Evolutionary conservation across 805 yeast species (phyloP).

Genomic region (Scheffersomyces lignosus): DNA sequence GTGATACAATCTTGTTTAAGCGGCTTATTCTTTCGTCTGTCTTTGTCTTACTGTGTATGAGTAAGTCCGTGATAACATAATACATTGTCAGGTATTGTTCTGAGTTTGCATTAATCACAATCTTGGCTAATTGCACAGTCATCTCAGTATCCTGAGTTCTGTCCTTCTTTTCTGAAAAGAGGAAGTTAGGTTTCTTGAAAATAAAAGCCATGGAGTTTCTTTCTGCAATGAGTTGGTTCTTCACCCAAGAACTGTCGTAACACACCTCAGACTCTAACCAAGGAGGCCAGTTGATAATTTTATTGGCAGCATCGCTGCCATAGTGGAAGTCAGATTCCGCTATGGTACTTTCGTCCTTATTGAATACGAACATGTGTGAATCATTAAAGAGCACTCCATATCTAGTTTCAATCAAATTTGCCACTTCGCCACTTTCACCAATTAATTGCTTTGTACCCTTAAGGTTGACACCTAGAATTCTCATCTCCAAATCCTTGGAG

Average conservation of each 20-base stretch:
- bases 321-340: constrained; percentile 14
- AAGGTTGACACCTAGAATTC: constrained; percentile 46
- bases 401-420: constrained; percentile 53
- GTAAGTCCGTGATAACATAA: constrained; percentile 34
- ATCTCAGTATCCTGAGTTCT: constrained; percentile 26
- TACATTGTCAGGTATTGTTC: constrained; percentile 38
- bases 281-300: constrained; percentile 76
- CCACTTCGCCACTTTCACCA: constrained; percentile 31
- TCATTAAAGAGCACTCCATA: constrained; percentile 57
- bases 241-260: constrained; percentile 12
- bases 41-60: constrained; percentile 26
- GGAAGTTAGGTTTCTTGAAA: constrained; percentile 50
- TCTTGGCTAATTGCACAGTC: constrained; percentile 34
- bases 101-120: constrained; percentile 39
- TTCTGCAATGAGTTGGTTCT: constrained; percentile 34
- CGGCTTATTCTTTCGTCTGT: constrained; percentile 38
- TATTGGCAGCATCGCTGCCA: constrained; percentile 14
- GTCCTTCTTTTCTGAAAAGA: constrained; percentile 35
- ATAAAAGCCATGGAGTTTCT: constrained; percentile 43
- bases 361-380: constrained; percentile 53
- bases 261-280: constrained; percentile 79
- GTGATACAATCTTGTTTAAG: constrained; percentile 35
- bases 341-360: constrained; percentile 28
- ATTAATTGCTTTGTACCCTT: constrained; percentile 39
- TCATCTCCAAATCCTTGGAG: constrained; percentile 59